Evolutionary conservation across 1,284 basidiomycete genomes (phyloP).

Genomic region (Violaceomyces palustris): DNA sequence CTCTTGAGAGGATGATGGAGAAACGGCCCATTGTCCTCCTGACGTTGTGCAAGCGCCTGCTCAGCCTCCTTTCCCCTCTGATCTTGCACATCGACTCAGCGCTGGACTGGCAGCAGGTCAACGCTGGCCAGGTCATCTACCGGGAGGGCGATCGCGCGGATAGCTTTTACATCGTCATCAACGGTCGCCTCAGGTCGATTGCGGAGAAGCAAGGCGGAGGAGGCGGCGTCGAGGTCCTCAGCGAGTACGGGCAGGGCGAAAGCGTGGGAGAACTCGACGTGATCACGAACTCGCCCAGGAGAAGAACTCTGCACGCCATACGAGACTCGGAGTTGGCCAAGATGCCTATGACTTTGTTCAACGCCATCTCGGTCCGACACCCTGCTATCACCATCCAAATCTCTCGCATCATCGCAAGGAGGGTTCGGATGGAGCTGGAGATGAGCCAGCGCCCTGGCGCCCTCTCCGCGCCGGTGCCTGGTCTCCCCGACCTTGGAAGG

Average conservation of each 20-base stretch:
- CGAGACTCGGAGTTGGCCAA: conserved; percentile 95
- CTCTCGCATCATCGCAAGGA: conserved; percentile 83
- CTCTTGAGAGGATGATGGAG: conserved; percentile 84
- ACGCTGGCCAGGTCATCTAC: conserved; percentile 85
- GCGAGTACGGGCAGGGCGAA: conserved; percentile 86
- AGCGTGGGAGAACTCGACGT: conserved; percentile 81
- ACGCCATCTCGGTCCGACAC: conserved; percentile 75
- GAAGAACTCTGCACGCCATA: conserved; percentile 91
- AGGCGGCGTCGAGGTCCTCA: conserved; percentile 67
- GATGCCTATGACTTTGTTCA: conserved; percentile 96
- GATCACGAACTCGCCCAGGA: conserved; percentile 81
- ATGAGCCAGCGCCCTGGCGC: conserved; percentile 24
- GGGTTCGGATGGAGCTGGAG: conserved; percentile 73
- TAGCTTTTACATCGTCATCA: conserved; percentile 95
- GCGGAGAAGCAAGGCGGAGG: conserved; percentile 63
- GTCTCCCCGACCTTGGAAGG: conserved; percentile 57
- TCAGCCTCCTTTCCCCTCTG: conserved; percentile 86
- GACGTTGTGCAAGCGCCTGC: conserved; percentile 90
- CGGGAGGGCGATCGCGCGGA: conserved; percentile 82
- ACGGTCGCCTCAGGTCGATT: conserved; percentile 81
- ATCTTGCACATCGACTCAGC: conserved; percentile 96
- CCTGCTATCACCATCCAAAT: conserved; percentile 95
- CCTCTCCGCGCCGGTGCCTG: conserved; percentile 33
- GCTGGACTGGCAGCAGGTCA: conserved; percentile 95
- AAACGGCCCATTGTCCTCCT: conserved; percentile 89